Base-by-base conservation (phyloP, 139 green algal species). In the Picochlorum sp. region DNA sequence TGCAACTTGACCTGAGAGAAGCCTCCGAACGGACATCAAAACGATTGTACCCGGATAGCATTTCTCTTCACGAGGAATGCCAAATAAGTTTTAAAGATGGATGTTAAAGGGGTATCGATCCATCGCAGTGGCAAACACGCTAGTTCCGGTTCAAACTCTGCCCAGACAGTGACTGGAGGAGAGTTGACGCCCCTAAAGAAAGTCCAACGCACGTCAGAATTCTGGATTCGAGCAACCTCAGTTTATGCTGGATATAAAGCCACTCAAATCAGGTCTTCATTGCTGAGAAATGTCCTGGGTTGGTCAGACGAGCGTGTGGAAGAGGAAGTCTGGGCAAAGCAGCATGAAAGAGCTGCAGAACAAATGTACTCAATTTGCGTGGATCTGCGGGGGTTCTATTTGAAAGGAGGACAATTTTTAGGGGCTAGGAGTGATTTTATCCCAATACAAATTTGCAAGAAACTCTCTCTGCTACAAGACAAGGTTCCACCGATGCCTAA, bases 381-480 rank as follows among this genome's bases (percentile, higher is more conserved):
- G 8, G 73, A 79, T 23, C 67, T 96, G 50, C 65, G 89, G 2
- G 89, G 89, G 13, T 96, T 96, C 67, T 95, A 95, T 45, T 66
- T 95, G 9, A 96, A 96, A 85, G 75, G 79, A 6, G 90, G 90
- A 1, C 90, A 96, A 60, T 96, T 96, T 70, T 82, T 96, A 37
- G 89, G 86, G 1, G 83, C 85, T 0, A 73, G 90, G 0, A 62
- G 68, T 11, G 90, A 96, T 59, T 96, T 96, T 73, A 78, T 96
- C 15, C 90, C 90, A 0, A 67, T 88, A 51, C 77, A 80, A 18
- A 82, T 96, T 6, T 96, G 90, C 76, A 24, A 58, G 23, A 70
- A 88, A 41, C 79, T 96, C 31, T 80, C 77, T 14, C 70, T 82
- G 45, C 79, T 96, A 45, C 88, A 91, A 51, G 90, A 96, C 72